Evolutionary conservation across 257 asterid species (phyloP).

Genomic region (Nicotiana undulata): DNA sequence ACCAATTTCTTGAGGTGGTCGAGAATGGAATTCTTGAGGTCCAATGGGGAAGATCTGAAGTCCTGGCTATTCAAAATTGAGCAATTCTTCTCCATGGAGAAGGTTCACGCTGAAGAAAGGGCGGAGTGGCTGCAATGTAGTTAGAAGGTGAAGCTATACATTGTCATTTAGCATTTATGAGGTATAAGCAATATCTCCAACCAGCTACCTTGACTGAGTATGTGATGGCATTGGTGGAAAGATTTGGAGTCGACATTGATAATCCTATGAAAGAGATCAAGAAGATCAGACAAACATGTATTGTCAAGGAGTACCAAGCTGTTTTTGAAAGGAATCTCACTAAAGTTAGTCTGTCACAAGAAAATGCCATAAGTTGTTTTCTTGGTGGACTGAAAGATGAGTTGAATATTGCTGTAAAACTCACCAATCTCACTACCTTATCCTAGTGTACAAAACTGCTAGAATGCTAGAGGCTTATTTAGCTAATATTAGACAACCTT

Average conservation of each 20-base stretch:
- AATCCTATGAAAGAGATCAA: background rate
- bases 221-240: background rate
- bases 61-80: background rate
- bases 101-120: too few relatives aligned
- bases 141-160: background rate
- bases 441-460: background rate
- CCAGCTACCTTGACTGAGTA: background rate
- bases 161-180: background rate
- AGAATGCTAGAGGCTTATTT: background rate
- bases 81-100: background rate
- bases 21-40: too few relatives aligned
- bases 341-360: background rate
- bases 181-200: background rate
- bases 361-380: background rate
- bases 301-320: background rate
- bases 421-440: background rate
- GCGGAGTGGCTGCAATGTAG: background rate
- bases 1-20: background rate
- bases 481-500: background rate
- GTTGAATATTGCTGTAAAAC: background rate
- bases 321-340: background rate
- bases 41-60: background rate
- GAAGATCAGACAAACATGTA: too few relatives aligned
- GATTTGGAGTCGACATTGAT: background rate
- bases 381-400: background rate